A percentile compares a stretch with the other conserved stretches of the same genome.
Evolutionary conservation across 2,329 filamentous ascomycete species (phyloP).

Genomic region (Trichoderma pleuroti): DNA sequence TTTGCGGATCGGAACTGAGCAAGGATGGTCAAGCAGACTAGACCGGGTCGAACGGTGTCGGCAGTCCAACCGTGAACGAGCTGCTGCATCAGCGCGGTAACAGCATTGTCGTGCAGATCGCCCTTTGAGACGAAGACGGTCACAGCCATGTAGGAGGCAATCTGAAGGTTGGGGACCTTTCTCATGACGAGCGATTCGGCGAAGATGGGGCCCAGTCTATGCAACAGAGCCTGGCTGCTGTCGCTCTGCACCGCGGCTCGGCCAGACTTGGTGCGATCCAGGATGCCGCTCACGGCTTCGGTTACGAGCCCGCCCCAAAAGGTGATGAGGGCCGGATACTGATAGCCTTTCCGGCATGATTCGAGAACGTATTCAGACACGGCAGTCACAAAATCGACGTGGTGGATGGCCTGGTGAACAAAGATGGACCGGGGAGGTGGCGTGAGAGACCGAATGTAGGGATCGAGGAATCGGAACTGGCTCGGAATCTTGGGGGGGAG

Average conservation of each 20-base stretch:
- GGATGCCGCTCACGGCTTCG: constrained; percentile 77
- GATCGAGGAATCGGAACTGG: constrained; percentile 78
- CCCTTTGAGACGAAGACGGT: constrained; percentile 82
- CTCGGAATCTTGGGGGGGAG: constrained; percentile 70
- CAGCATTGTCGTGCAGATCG: constrained; percentile 69
- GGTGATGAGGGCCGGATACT: constrained; percentile 73
- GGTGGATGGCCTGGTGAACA: constrained; percentile 78
- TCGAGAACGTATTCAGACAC: constrained; percentile 78
- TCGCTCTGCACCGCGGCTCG: constrained; percentile 71
- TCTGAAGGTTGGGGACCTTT: constrained; percentile 72
- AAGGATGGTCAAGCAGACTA: constrained; percentile 77
- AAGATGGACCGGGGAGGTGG: constrained; percentile 76
- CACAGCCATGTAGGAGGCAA: constrained; percentile 88
- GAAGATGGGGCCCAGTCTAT: constrained; percentile 63
- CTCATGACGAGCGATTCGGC: constrained; percentile 74
- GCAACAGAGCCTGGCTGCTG: constrained; percentile 75
- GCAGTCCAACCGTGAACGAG: constrained; percentile 72
- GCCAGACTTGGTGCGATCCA: constrained; percentile 74
- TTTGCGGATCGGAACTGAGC: constrained; percentile 73
- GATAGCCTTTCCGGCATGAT: constrained; percentile 65
- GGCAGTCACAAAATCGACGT: constrained; percentile 68
- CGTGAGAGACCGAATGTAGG: constrained; percentile 76
- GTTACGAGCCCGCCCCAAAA: constrained; percentile 91
- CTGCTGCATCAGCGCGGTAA: constrained; percentile 89
- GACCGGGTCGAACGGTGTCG: constrained; percentile 68